phyloP scores from a whole-genome alignment of 371 early-diverging fungal genomes.

The Mycotypha africana region DNA sequence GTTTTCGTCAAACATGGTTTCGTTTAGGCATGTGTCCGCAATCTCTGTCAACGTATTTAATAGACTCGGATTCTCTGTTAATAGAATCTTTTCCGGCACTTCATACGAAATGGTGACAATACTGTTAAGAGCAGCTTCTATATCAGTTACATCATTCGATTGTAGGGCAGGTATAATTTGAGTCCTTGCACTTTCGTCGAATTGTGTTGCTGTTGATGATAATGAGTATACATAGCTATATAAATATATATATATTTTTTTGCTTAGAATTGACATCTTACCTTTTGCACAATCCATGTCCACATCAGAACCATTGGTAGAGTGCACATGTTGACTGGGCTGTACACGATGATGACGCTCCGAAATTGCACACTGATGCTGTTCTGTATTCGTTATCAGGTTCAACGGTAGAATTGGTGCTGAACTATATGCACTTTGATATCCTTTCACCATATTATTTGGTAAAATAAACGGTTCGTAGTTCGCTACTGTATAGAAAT shows the following conservation, averaged over 20 bases:
- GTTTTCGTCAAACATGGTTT: conserved; percentile 6
- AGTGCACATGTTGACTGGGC: conserved; percentile 32
- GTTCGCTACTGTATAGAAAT: too few relatives aligned
- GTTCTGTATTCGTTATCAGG: conserved; percentile 9
- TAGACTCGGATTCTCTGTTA: conserved; percentile 62
- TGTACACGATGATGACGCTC: conserved; percentile 31
- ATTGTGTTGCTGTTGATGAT: too few relatives aligned
- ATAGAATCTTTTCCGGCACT: conserved; percentile 52
- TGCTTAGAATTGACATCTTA: too few relatives aligned
- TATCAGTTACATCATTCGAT: conserved; percentile 67
- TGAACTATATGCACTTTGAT: not conserved
- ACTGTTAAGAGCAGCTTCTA: conserved; percentile 84
- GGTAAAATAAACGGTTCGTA: too few relatives aligned
- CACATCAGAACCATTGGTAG: conserved; percentile 12
- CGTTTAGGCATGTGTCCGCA: conserved; percentile 49
- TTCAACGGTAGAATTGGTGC: conserved; percentile 12
- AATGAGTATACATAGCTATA: too few relatives aligned
- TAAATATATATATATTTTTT: too few relatives aligned
- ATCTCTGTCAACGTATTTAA: conserved; percentile 54
- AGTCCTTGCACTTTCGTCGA: conserved; percentile 52
- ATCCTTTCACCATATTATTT: too few relatives aligned
- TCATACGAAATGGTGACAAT: conserved; percentile 72
- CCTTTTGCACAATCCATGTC: conserved; percentile 18
- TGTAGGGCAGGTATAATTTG: conserved; percentile 66
- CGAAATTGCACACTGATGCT: conserved; percentile 17